Percentiles rank a stretch among this genome's conserved stretches.
Evolutionary conservation across 352 stramenopile genomes (phyloP).

Genomic region (Phytophthora meadii): DNA sequence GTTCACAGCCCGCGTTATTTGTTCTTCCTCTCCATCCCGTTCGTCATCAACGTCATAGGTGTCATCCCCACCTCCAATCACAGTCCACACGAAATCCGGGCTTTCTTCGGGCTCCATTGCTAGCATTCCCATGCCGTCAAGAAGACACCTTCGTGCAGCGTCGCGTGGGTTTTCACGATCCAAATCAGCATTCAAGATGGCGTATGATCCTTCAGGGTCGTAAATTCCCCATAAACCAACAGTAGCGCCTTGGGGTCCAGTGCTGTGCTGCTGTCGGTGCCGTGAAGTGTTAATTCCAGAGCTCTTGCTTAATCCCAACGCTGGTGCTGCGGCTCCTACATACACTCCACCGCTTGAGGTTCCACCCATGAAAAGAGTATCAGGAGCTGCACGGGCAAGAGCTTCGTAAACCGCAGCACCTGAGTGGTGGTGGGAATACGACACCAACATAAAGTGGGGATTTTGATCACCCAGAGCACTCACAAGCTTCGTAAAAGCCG

Average conservation of each 20-base stretch:
- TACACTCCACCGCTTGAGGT: slow-evolving; percentile 78
- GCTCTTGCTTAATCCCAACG: slow-evolving; percentile 23
- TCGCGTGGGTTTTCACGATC: slow-evolving; percentile 65
- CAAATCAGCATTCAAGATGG: slow-evolving; percentile 78
- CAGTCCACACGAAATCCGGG: slow-evolving; percentile 84
- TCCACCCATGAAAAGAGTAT: slow-evolving; percentile 85
- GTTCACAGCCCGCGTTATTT: slow-evolving; percentile 69
- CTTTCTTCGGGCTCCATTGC: slow-evolving; percentile 79
- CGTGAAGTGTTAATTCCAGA: slow-evolving; percentile 34
- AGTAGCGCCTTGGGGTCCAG: slow-evolving; percentile 36
- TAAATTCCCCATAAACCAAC: slow-evolving; percentile 85
- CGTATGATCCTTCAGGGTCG: slow-evolving; percentile 83
- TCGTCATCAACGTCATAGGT: slow-evolving; percentile 55
- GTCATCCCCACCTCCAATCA: slow-evolving; percentile 43
- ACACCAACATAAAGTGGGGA: slow-evolving; percentile 83
- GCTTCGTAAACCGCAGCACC: slow-evolving; percentile 64
- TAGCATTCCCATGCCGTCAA: slow-evolving; percentile 74
- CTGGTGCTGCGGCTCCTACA: slow-evolving; percentile 28
- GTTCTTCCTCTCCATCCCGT: slow-evolving; percentile 66
- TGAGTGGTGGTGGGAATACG: slow-evolving; percentile 74
- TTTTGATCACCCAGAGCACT: slow-evolving; percentile 60
- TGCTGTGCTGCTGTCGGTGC: slow-evolving; percentile 36
- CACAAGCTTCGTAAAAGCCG: slow-evolving; percentile 68
- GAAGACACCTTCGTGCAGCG: slow-evolving; percentile 62
- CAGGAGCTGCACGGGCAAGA: slow-evolving; percentile 61